Evolutionary conservation across 805 yeast species (phyloP).

Genomic region (Wickerhamiella vanderwaltii): DNA sequence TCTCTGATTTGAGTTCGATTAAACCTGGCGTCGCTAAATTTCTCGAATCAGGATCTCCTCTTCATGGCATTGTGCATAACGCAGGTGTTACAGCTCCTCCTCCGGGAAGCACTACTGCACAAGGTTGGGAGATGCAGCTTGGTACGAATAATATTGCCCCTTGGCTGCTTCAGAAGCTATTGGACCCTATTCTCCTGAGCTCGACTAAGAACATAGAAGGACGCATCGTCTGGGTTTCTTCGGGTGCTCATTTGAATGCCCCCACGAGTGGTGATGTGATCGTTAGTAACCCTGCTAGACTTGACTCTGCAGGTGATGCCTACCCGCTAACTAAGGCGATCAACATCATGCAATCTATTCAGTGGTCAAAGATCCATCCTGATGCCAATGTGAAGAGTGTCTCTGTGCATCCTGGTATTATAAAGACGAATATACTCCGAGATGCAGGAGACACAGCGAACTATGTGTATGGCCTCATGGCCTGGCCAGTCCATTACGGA

Average conservation of each 20-base stretch:
- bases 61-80: conserved; percentile 22
- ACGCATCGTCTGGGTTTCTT: conserved; percentile 17
- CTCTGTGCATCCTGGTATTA: conserved; percentile 34
- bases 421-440: conserved; percentile 30
- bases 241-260: conserved; percentile 28
- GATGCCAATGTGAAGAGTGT: conserved; percentile 27
- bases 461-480: not conserved
- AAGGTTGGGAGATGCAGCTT: conserved; percentile 35
- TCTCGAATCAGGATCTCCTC: conserved; percentile 8
- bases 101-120: conserved; percentile 27
- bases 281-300: conserved; percentile 26
- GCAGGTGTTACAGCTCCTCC: conserved; percentile 26
- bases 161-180: conserved; percentile 29
- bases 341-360: conserved; percentile 28
- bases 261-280: conserved; percentile 29
- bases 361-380: conserved; percentile 29
- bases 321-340: conserved; percentile 38
- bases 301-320: conserved; percentile 13
- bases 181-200: conserved; percentile 6
- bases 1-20: conserved; percentile 20
- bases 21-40: conserved; percentile 19
- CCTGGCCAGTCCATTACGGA: conserved; percentile 28
- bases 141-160: conserved; percentile 38
- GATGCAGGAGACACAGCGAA: conserved; percentile 11
- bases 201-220: not conserved